Evolutionary conservation across 1,284 basidiomycete genomes (phyloP), one percentile per base, ranked within the genome.

Genomic region (Volvariella volvacea): DNA sequence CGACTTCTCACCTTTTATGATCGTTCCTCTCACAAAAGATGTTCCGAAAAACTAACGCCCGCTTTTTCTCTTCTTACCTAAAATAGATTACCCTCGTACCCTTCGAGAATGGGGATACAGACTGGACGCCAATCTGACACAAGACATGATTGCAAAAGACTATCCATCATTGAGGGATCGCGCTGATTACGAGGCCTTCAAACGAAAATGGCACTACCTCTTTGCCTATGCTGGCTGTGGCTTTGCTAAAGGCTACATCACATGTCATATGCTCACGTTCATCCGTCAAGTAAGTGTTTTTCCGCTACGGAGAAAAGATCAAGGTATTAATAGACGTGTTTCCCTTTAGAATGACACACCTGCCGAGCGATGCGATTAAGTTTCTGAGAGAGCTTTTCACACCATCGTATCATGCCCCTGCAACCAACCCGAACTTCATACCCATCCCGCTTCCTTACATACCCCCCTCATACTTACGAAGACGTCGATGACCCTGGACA

Each of bases 71-170:
- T 34, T 37, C 22, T 47, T 12, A 45, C 31, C 10, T 20, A 22
- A 31, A 31, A 42, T 49, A 84, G 81, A 94, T 62, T 93, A 94
- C 66, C 84, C 90, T 19, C 78, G 91, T 32, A 93, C 91, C 15
- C 74, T 94, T n/a, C 76, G 91, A 30, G 88, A 91, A 68, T 94
- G 91, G 91, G 80, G 80, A 41, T 67, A 78, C 19, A 77, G 90
- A 21, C 78, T 93, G 44, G 78, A 81, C 46, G 64, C 64, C 38
- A 83, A 85, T 54, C 59, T 82, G 39, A 66, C 66, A 12, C 80
- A 79, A 48, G 78, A 81, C 7, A 50, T 71, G 42, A 68, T 85
- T 31, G 55, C 70, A 28, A 65, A 66, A 48, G 76, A 80, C 47
- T 77, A 82, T 55, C 81, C 83, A 3, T 64, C 67, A 2, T 63